These are phyloP conservation scores for Penicillium sp. DNA, from an alignment of 2,329 filamentous ascomycete species.

Conservation along the genomic window DNA sequence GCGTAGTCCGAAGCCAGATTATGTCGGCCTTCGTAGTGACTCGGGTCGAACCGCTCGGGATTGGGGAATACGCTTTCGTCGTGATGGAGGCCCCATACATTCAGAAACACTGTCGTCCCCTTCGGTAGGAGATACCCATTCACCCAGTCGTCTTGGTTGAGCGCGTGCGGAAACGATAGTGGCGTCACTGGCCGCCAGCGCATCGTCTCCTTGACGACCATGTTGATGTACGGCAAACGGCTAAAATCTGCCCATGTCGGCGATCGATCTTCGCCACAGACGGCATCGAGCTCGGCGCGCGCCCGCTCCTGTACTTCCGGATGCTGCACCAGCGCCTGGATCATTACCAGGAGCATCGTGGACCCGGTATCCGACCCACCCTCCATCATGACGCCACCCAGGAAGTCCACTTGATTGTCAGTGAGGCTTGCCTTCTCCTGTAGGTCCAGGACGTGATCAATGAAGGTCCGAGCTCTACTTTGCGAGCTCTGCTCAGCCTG, in stretches of 20 bases:
- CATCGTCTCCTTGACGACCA: neutral
- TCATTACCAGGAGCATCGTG: conserved; percentile 34
- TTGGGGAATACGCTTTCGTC: neutral
- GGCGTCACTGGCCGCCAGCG: neutral
- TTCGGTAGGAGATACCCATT: neutral
- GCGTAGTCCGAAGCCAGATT: neutral
- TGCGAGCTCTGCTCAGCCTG: neutral
- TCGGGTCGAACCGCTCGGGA: neutral
- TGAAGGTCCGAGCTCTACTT: neutral
- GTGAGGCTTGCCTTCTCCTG: neutral
- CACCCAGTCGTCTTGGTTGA: neutral
- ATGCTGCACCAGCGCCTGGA: conserved; percentile 12
- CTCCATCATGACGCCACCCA: conserved; percentile 25
- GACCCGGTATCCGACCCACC: conserved; percentile 43
- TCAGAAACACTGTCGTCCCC: neutral
- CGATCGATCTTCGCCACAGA: neutral
- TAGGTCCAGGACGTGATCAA: neutral
- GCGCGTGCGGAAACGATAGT: neutral
- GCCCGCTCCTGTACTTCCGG: conserved; percentile 1
- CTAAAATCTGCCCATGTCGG: neutral
- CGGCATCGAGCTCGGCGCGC: neutral
- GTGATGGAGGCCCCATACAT: neutral
- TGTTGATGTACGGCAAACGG: neutral
- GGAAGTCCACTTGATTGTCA: conserved; percentile 13
- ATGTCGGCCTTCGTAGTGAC: neutral